Conservation (phyloP, 179 eudicot genomes). For the Amaranthus tricolor region DNA sequence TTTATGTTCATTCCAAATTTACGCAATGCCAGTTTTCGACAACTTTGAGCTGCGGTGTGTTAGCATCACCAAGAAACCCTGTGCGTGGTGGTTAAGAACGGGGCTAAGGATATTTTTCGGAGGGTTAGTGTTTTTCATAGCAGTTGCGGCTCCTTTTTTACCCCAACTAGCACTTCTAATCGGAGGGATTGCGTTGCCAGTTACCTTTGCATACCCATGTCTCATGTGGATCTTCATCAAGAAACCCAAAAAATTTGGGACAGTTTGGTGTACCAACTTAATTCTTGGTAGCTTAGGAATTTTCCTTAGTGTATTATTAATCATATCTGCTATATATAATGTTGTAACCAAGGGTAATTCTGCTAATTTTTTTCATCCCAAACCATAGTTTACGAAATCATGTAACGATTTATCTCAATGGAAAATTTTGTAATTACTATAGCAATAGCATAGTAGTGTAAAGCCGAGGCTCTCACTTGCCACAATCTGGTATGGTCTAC, state of each 20-base stretch:
- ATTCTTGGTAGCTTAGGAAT: conserved; percentile 45
- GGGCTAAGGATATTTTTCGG: conserved; percentile 46
- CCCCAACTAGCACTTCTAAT: conserved; percentile 37
- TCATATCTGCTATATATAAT: conserved; percentile 34
- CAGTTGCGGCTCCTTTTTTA: conserved; percentile 56
- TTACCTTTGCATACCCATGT: conserved; percentile 58
- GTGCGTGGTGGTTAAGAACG: conserved; percentile 31
- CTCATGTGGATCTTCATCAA: conserved; percentile 58
- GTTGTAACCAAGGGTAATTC: conserved; percentile 37
- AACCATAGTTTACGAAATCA: conserved; percentile 9
- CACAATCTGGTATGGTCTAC: no score
- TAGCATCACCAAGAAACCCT: conserved; percentile 19
- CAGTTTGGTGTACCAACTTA: conserved; percentile 46
- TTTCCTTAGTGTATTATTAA: conserved; percentile 28
- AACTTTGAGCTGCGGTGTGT: conserved; percentile 25
- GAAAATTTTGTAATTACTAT: no score
- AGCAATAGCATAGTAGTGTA: neutral
- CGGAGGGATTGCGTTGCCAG: conserved; percentile 45
- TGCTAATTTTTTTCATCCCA: conserved; percentile 58
- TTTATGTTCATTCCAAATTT: conserved; percentile 25
- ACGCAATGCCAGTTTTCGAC: conserved; percentile 26
- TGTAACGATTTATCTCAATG: neutral
- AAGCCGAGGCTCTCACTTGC: no score
- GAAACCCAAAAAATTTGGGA: conserved; percentile 32
- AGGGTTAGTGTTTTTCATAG: conserved; percentile 43